These are phyloP conservation scores for Auricularia heimuer DNA, from an alignment of 768 basidiomycete species.

Conservation along the genomic window DNA sequence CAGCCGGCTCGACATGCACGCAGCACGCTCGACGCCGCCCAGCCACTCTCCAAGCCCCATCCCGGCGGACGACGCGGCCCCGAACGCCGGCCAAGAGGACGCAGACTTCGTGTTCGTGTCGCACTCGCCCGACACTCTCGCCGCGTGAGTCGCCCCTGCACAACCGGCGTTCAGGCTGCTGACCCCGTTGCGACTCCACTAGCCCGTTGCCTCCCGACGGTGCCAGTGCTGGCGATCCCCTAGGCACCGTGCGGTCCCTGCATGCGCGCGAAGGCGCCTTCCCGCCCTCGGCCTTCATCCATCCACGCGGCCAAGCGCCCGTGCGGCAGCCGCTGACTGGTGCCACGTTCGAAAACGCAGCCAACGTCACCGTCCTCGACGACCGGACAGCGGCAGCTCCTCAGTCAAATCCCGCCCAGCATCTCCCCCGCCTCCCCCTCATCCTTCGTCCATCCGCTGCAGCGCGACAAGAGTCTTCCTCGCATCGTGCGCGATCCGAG, in stretches of 20 bases:
- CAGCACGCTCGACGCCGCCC: background rate
- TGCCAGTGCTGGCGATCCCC: background rate
- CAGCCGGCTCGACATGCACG: background rate
- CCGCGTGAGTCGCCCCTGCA: background rate
- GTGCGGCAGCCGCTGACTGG: background rate
- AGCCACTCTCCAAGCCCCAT: background rate
- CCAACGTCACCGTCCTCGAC: background rate
- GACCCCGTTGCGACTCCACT: background rate
- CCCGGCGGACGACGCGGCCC: background rate
- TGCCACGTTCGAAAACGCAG: background rate
- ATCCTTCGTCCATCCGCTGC: background rate
- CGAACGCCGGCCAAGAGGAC: background rate
- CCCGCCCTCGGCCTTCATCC: constrained; percentile 29
- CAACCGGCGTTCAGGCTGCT: constrained; percentile 1
- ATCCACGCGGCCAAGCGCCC: background rate
- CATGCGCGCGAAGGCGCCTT: constrained; percentile 59
- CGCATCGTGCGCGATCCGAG: background rate
- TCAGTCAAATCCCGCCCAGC: background rate
- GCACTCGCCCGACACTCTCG: background rate
- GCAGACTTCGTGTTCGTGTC: background rate
- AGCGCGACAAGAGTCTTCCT: background rate
- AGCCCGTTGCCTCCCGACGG: background rate
- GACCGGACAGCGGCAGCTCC: background rate
- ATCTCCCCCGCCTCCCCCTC: background rate
- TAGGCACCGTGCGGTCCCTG: background rate